Conservation (phyloP, 106 monocot genomes). For the Phalaenopsis equestris region DNA sequence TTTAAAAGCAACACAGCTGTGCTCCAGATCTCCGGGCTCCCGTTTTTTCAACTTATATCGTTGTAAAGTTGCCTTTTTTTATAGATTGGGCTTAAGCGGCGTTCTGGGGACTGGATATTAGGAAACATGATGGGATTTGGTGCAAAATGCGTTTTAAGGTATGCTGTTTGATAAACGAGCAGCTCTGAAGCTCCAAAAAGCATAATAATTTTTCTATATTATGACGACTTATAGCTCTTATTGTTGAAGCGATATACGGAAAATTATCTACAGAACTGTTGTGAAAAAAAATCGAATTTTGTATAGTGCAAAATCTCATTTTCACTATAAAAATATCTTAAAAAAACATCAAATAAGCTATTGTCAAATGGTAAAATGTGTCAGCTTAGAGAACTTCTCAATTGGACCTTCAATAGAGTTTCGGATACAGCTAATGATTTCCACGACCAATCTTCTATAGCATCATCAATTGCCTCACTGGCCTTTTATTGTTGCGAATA, state of each 20-base stretch:
- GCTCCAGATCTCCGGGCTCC: neutral
- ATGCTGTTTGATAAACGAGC: conserved; percentile 36
- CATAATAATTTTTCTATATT: conserved; percentile 17
- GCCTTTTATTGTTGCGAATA: neutral
- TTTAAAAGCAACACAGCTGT: neutral
- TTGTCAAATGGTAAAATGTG: conserved; percentile 8
- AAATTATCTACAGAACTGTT: too few species aligned
- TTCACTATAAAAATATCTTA: too few species aligned
- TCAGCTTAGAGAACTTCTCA: conserved; percentile 22
- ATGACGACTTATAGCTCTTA: conserved; percentile 12
- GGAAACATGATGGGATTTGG: conserved; percentile 35
- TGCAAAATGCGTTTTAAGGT: conserved; percentile 32
- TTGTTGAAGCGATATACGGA: neutral
- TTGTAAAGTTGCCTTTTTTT: conserved; percentile 40
- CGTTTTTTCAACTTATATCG: conserved; percentile 12
- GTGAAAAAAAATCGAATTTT: too few species aligned
- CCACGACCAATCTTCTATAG: too few species aligned
- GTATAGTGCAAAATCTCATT: too few species aligned
- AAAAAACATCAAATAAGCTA: too few species aligned
- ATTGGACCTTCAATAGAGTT: neutral
- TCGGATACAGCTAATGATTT: conserved; percentile 12
- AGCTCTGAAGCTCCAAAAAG: conserved; percentile 18
- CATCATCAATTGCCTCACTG: neutral
- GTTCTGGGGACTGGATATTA: conserved; percentile 48
- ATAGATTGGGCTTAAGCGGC: conserved; percentile 55